Base-by-base conservation (phyloP, 306 rosid genomes). In the Corylus heterophylla region DNA sequence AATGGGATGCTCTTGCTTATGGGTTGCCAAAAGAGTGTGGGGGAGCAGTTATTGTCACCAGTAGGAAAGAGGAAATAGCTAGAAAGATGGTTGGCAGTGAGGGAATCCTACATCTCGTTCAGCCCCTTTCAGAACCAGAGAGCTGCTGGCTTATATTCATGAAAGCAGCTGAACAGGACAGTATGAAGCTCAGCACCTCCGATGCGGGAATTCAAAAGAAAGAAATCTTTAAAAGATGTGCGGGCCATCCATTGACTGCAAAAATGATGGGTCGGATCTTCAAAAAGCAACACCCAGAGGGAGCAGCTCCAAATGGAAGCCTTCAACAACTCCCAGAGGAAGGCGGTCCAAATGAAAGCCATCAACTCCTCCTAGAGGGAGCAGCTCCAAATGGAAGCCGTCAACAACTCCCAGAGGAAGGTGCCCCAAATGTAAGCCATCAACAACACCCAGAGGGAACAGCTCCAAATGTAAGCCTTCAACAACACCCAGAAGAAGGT, bases 11-110 rank as follows among this genome's bases (percentile, higher is more conserved):
- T 25, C 66, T 81, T 1, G 80, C 25, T 3, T 9, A 22, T 18
- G 80, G 80, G 12, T 42, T 81, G 18, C 84, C 80, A 12, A 81
- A 81, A 76, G 80, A 56, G 35, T 16, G 4, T 50, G 84, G 80
- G 39, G 84, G 84, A 37, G 72, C 42, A 25, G 77, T 81, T n/a
- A 76, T 81, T 10, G 84, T 81, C 17, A 76, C 73, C 3, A 76
- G 80, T 20, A 76, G 77, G 80, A 50, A 75, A 4, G 80, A 81
- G 64, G 25, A 59, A 17, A 3, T 66, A 50, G 52, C 68, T 12
- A 59, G 39, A 16, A 8, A 0, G 39, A 81, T 81, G 80, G 67
- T 61, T 50, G 84, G 80, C 44, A 52, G 44, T 4, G 44, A 70
- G 49, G 76, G 59, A 52, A 81, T 69, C 63, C 2, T 75, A 48